Evolutionary conservation across 2,329 filamentous ascomycete species (phyloP), one percentile per base, ranked within the genome.

Genomic region (Orbilia blumenaviensis): DNA sequence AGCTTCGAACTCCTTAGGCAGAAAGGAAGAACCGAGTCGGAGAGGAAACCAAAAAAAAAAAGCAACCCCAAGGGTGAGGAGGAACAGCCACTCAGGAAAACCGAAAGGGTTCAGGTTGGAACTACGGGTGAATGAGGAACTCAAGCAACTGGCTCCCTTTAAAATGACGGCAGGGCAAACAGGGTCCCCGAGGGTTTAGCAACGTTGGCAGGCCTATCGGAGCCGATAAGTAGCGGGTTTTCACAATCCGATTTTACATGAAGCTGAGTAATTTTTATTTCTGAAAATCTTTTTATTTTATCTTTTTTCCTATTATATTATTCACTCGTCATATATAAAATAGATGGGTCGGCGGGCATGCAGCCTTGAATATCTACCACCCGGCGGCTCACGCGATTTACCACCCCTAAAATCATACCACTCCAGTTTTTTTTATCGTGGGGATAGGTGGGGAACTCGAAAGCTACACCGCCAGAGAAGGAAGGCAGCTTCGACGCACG

Each of bases 401-500:
- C 25, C 23, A 48, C 34, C 25, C 54, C 68, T 41, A 44, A 56
- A 38, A 66, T 66, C 62, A 67, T 74, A 62, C 69, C 68, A 73
- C 68, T 60, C 62, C 54, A 48, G 36, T 44, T 27, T 48, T 48
- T 29, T 69, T 21, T 58, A 67, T 58, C 32, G 56, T 66, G 69
- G 69, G 69, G 69, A 72, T 32, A 36, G 64, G 71, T 75, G 71
- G 71, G 71, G 71, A 75, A 63, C 71, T 75, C 18, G 41, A 67
- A 48, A 63, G 64, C 63, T 75, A 66, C 56, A 64, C 32, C 36
- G 27, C 71, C 63, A 68, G 62, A 67, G 62, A 67, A 68, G 71
- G 71, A 75, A 75, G 71, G 71, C 71, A 75, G 71, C 71, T 75
- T 75, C 71, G 54, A 75, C 71, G 71, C 71, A 75, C 71, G 71